A percentile compares a stretch with the other conserved stretches of the same genome.
These are phyloP conservation scores for Alternaria ethzedia DNA, from an alignment of 2,329 filamentous ascomycete genomes.

Conservation along the genomic window DNA sequence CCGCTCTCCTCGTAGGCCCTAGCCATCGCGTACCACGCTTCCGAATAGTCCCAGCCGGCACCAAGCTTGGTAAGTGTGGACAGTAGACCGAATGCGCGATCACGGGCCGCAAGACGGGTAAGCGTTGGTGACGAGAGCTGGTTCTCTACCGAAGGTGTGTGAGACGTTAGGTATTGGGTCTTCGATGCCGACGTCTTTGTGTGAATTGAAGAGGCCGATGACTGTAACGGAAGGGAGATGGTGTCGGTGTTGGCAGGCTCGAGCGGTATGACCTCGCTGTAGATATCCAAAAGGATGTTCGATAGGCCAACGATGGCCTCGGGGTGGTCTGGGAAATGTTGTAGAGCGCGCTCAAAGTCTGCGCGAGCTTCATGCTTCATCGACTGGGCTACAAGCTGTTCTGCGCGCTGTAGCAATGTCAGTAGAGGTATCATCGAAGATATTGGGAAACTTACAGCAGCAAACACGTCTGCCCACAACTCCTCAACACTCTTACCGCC, in stretches of 20 bases:
- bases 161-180: constrained; percentile 59
- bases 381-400: constrained; percentile 67
- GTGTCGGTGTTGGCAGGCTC: constrained; percentile 58
- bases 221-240: constrained; percentile 5
- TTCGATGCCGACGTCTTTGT: constrained; percentile 9
- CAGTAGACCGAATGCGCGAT: constrained; percentile 84
- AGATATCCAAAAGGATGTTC: constrained; percentile 85
- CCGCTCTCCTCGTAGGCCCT: constrained; percentile 87
- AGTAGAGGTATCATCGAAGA: neutral
- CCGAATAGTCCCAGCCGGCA: constrained; percentile 85
- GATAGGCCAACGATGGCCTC: constrained; percentile 81
- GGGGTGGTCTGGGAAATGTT: constrained; percentile 79
- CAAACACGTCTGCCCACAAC: constrained; percentile 81
- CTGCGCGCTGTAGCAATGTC: constrained; percentile 63
- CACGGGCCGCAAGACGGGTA: constrained; percentile 86
- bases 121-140: constrained; percentile 68
- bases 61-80: constrained; percentile 85
- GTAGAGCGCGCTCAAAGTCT: constrained; percentile 82
- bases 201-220: constrained; percentile 12
- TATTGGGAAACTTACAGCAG: constrained; percentile 67
- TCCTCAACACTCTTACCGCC: constrained; percentile 82
- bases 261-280: constrained; percentile 67
- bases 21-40: constrained; percentile 91
- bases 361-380: constrained; percentile 72
- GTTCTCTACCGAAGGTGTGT: constrained; percentile 49